Evolutionary conservation across 2,329 filamentous ascomycete species (phyloP).

Genomic region (Alternaria panax): DNA sequence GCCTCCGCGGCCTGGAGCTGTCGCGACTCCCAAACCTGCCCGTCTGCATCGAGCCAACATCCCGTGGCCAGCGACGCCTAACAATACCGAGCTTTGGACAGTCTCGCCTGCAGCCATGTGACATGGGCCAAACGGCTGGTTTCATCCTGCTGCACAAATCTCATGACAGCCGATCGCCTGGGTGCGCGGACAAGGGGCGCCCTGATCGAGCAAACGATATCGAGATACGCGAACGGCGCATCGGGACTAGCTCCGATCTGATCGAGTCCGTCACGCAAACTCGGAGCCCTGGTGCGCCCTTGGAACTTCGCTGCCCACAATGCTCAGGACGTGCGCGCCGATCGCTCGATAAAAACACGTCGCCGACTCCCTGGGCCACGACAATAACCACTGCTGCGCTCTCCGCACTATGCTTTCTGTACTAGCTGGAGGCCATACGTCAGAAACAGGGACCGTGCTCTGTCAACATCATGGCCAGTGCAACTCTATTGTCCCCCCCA

Average conservation of each 20-base stretch:
- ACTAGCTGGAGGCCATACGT: background rate
- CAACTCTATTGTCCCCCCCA: background rate
- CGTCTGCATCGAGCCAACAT: slow-evolving; percentile 3
- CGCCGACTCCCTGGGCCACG: slow-evolving; percentile 6
- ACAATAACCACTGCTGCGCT: background rate
- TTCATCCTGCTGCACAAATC: slow-evolving; percentile 11
- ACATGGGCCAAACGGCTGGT: slow-evolving; percentile 1
- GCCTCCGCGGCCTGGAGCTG: background rate
- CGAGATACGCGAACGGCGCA: slow-evolving; percentile 24
- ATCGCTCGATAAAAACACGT: slow-evolving; percentile 11
- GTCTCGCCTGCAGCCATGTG: background rate
- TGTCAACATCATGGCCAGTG: background rate
- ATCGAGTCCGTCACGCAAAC: slow-evolving; percentile 7
- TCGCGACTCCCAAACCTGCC: slow-evolving; percentile 2
- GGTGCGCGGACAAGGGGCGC: slow-evolving; percentile 5
- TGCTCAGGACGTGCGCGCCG: slow-evolving; percentile 3
- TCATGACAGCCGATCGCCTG: slow-evolving; percentile 2
- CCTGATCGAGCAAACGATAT: background rate
- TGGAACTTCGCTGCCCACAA: slow-evolving; percentile 2
- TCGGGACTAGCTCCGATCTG: slow-evolving; percentile 23
- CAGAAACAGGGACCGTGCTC: background rate
- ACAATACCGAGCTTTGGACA: background rate
- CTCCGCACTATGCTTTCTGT: background rate
- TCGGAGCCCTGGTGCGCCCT: slow-evolving; percentile 5
- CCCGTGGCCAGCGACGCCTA: too few relatives aligned